phyloP scores from a whole-genome alignment of 371 early-diverging fungal genomes.

The Catenaria anguillulae region DNA sequence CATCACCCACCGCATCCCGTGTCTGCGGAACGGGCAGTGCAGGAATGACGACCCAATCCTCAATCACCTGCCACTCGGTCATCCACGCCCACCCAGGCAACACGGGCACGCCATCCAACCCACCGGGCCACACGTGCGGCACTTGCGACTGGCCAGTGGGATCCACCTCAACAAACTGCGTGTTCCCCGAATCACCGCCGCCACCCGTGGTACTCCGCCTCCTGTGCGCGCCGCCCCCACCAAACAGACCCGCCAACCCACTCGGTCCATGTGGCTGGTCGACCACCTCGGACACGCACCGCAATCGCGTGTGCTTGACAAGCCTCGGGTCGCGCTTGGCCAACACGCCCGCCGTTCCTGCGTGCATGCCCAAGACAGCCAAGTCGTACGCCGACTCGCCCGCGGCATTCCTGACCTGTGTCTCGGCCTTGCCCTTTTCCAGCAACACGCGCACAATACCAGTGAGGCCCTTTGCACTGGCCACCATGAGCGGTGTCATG shows the following conservation, averaged over 20 bases:
- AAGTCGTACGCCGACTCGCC: conserved; percentile 69
- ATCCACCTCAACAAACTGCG: background rate
- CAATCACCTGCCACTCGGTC: background rate
- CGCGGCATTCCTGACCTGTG: conserved; percentile 44
- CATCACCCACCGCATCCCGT: too few species aligned
- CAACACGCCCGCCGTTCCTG: background rate
- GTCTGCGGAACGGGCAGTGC: too few species aligned
- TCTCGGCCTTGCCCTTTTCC: conserved; percentile 44
- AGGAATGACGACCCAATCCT: too few species aligned
- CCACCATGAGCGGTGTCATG: conserved; percentile 63
- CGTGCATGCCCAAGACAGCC: conserved; percentile 33
- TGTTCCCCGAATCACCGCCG: background rate
- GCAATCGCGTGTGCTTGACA: background rate
- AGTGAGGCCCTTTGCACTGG: conserved; percentile 54
- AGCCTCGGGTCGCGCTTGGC: background rate
- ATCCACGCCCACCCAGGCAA: background rate
- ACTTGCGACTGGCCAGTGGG: background rate
- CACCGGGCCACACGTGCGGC: background rate
- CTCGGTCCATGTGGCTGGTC: conserved; percentile 13
- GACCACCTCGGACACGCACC: background rate
- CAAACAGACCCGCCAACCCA: too few species aligned
- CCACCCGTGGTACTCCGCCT: background rate
- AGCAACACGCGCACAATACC: conserved; percentile 51
- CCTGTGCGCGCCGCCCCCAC: too few species aligned
- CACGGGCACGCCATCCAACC: background rate